Percentiles rank a stretch among this genome's conserved stretches.
phyloP scores from a whole-genome alignment of 768 basidiomycete species.

The Rhizopogon vinicolor region DNA sequence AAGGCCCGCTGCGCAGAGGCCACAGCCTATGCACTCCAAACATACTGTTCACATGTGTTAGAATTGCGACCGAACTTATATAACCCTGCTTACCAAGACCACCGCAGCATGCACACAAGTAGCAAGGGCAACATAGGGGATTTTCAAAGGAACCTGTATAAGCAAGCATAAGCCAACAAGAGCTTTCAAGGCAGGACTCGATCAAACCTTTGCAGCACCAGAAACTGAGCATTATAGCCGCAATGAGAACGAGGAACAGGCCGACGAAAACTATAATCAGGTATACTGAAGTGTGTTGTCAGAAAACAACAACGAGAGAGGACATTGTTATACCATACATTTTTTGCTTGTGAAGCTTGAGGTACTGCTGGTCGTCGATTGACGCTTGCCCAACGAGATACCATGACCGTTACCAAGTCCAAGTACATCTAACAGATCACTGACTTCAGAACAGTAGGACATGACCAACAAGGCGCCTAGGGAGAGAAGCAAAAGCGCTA shows the following conservation, averaged over 20 bases:
- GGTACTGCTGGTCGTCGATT: constrained; percentile 8
- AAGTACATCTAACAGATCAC: constrained; percentile 17
- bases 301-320: neutral
- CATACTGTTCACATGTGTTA: constrained; percentile 37
- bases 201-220: constrained; percentile 59
- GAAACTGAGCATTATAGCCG: constrained; percentile 53
- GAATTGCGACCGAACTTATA: neutral
- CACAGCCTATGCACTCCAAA: constrained; percentile 67
- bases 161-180: neutral
- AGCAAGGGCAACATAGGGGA: constrained; percentile 65
- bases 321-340: constrained; percentile 25
- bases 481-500: constrained; percentile 26
- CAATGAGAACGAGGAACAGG: constrained; percentile 47
- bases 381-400: constrained; percentile 22
- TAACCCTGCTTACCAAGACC: constrained; percentile 44
- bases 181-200: neutral
- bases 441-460: constrained; percentile 23
- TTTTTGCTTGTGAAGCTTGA: constrained; percentile 37
- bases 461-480: constrained; percentile 27
- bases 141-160: constrained; percentile 51
- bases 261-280: constrained; percentile 66
- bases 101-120: constrained; percentile 69
- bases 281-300: constrained; percentile 39
- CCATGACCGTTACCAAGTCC: constrained; percentile 27
- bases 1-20: constrained; percentile 54